phyloP scores from a whole-genome alignment of 768 basidiomycete species.

The Psilocybe cubensis region DNA sequence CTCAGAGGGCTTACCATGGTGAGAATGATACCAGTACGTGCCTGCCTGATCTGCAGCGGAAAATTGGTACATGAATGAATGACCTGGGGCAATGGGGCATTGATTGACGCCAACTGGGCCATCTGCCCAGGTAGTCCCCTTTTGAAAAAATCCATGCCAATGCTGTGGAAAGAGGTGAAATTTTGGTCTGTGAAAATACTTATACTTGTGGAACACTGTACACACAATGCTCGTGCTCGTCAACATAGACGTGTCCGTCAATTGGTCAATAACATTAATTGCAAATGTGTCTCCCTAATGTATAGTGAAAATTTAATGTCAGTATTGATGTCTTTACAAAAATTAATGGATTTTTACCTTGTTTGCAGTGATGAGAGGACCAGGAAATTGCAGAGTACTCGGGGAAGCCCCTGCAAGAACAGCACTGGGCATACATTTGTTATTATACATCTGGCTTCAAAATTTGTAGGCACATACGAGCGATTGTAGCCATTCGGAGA shows the following conservation, averaged over 20 bases:
- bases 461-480: constrained; percentile 25
- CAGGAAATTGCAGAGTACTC: constrained; percentile 25
- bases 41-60: constrained; percentile 38
- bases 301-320: neutral
- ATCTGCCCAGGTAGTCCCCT: constrained; percentile 41
- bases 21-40: constrained; percentile 45
- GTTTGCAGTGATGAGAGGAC: constrained; percentile 31
- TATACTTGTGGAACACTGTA: neutral
- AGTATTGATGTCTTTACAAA: neutral
- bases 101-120: constrained; percentile 43
- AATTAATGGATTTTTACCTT: constrained; percentile 22
- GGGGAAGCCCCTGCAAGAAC: constrained; percentile 33
- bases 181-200: too few relatives aligned
- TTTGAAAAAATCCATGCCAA: constrained; percentile 47
- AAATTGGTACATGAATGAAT: constrained; percentile 47
- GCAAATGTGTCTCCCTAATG: constrained; percentile 43
- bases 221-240: constrained; percentile 54
- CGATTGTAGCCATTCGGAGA: constrained; percentile 23
- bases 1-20: constrained; percentile 30
- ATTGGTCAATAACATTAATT: constrained; percentile 46
- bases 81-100: constrained; percentile 42
- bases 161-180: constrained; percentile 35
- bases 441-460: neutral
- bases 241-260: constrained; percentile 53
- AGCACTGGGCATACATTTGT: constrained; percentile 19